Conservation (phyloP, 1,284 basidiomycete genomes). For the Fistulina hepatica region DNA sequence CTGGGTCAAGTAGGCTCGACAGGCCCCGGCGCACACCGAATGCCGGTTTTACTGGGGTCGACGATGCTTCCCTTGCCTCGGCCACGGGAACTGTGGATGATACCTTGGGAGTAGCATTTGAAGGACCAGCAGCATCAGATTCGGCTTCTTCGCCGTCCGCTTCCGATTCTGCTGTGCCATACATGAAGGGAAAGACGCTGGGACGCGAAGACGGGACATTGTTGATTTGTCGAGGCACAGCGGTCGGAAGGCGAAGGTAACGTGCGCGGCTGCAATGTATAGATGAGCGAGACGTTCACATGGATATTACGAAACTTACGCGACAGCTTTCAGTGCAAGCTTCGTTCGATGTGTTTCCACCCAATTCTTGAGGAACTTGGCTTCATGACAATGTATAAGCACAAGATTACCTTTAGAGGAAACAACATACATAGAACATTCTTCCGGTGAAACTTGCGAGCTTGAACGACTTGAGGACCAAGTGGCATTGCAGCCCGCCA, state of each 20-base stretch:
- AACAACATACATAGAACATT: constrained; percentile 45
- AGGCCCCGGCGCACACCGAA: too few species aligned
- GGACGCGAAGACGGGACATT: neutral
- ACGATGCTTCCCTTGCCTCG: neutral
- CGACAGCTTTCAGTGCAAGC: constrained; percentile 66
- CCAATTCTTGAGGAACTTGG: constrained; percentile 52
- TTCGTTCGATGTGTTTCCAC: constrained; percentile 52
- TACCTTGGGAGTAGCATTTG: neutral
- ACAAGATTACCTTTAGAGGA: constrained; percentile 4
- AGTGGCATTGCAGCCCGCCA: constrained; percentile 64
- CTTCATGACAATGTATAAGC: constrained; percentile 27
- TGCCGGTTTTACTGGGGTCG: too few species aligned
- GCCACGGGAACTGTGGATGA: neutral
- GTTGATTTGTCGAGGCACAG: constrained; percentile 4
- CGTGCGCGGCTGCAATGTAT: constrained; percentile 34
- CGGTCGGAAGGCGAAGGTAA: constrained; percentile 36
- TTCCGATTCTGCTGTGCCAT: neutral
- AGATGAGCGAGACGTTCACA: constrained; percentile 11
- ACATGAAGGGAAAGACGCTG: constrained; percentile 1
- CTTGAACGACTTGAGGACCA: constrained; percentile 50
- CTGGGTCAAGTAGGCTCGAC: too few species aligned
- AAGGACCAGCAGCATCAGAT: neutral
- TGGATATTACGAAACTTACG: constrained; percentile 40
- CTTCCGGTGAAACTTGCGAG: constrained; percentile 47
- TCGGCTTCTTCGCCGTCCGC: neutral